Evolutionary conservation across 179 eudicot species (phyloP), one percentile per base, ranked within the genome.

Genomic region (Carnegiea gigantea): DNA sequence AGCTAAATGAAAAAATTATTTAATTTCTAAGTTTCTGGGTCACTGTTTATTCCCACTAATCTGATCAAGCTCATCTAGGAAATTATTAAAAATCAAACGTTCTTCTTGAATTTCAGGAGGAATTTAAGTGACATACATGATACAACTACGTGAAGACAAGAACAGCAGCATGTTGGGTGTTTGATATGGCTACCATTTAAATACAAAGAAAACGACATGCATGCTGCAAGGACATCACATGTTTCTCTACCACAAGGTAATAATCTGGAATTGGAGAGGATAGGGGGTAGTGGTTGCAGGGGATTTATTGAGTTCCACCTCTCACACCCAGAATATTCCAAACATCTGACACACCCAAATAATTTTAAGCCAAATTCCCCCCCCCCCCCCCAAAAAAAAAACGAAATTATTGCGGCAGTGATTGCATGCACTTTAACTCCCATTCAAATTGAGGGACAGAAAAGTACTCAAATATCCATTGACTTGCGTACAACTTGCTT

Each of bases 291-390:
- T 54, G 38, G 54, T 68, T 9, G 73, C 21, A 75, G 23, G 65
- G 46, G 33, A n/a, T 12, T 70, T 79, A 30, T 57, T 65, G 12
- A 30, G 24, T 70, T 76, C 83, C 70, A 68, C 28, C 53, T 62
- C 77, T 81, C 77, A 78, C 84, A 84, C 2, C 72, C 73, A 78
- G 82, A 84, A 78, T 81, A 78, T 84, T 84, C 84, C 46, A 49
- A 73, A 46, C 44, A 44, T 82, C 79, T 77, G 57, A 68, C 33
- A 62, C 78, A 77, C 21, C 78, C 81, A 77, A 44, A 77, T 57
- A 70, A 75, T 51, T 44, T 71, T 46, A 14, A 48, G 62, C 62
- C 62, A 57, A 57, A 57, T n/a, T n/a, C n/a, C n/a, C n/a, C n/a
- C n/a, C n/a, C n/a, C n/a, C n/a, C n/a, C 2, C 62, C 15, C 62